These are phyloP conservation scores for Candida tropicalis DNA, from an alignment of 1,139 yeast species.

Conservation along the genomic window DNA sequence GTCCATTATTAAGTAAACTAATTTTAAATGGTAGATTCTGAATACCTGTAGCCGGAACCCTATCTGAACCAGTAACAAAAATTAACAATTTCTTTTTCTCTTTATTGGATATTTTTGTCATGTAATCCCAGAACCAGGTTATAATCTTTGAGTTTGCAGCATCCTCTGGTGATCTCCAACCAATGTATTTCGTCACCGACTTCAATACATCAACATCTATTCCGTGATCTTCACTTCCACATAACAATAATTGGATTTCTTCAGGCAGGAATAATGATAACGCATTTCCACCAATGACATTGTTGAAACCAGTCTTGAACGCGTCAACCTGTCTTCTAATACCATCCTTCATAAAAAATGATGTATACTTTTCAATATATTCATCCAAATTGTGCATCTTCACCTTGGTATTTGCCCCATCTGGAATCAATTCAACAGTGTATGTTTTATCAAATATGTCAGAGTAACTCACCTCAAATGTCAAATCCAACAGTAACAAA, in stretches of 20 bases:
- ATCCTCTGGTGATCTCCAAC: constrained; percentile 47
- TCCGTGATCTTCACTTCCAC: constrained; percentile 71
- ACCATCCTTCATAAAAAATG: constrained; percentile 60
- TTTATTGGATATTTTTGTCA: constrained; percentile 44
- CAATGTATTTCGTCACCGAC: constrained; percentile 72
- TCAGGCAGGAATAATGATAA: constrained; percentile 75
- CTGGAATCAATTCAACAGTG: constrained; percentile 53
- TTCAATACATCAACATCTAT: constrained; percentile 69
- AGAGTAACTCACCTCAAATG: constrained; percentile 43
- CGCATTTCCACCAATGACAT: constrained; percentile 81
- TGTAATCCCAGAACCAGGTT: constrained; percentile 85
- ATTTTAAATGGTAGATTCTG: constrained; percentile 72
- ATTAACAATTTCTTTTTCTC: constrained; percentile 65
- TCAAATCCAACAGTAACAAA: constrained; percentile 31
- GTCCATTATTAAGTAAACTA: constrained; percentile 47
- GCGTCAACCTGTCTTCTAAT: constrained; percentile 55
- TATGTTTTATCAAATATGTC: constrained; percentile 41
- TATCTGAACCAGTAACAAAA: constrained; percentile 88
- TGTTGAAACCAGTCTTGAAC: constrained; percentile 70
- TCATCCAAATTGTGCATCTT: constrained; percentile 54
- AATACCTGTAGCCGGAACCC: constrained; percentile 91
- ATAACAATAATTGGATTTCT: constrained; percentile 75
- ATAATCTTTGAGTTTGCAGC: constrained; percentile 46
- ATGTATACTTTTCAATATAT: constrained; percentile 65
- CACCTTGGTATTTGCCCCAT: constrained; percentile 60